Evolutionary conservation across 2,329 filamentous ascomycete species (phyloP), one percentile per base, ranked within the genome.

Genomic region (Fusarium sp.): DNA sequence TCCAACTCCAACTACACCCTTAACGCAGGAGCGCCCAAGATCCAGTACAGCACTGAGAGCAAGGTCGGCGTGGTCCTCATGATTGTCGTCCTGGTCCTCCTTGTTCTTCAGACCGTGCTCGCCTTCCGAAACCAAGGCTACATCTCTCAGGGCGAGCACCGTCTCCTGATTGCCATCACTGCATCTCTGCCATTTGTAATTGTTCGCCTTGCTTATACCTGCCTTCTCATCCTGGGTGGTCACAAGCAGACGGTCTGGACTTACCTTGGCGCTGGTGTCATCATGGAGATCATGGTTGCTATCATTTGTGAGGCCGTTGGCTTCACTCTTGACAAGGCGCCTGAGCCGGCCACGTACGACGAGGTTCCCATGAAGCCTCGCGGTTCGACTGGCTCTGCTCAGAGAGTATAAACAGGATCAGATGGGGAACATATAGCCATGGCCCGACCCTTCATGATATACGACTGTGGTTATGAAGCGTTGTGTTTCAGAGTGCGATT

Each of bases 61-160:
- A 72, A 74, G 10, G 76, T 71, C n/a, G 81, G 81, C 17, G 69
- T 69, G 15, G 73, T 65, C 14, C 70, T 84, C 47, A 75, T 83
- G 74, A 75, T 82, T 22, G 72, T 84, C 66, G 78, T 87, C 27
- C 65, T 84, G 12, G 85, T 84, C 45, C 78, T 87, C 60, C 74
- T 84, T 9, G 77, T 86, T 71, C 79, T 86, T 66, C 68, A 85
- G 70, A 78, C 82, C 6, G 50, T 86, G 30, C 63, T 88, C n/a
- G 80, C 80, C 25, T 65, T 85, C 20, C 79, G 83, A 38, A 84
- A 84, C 73, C 83, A 82, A 40, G 79, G 81, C 64, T 79, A 76
- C 45, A 73, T 85, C 22, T 84, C 83, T 40, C 78, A 89, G 69
- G 83, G 89, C n/a, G 89, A 91, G 78, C 86, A 87, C 70, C 86